Evolutionary conservation across 2,329 filamentous ascomycete species (phyloP), one percentile per base, ranked within the genome.

Genomic region (Cercospora sp.): DNA sequence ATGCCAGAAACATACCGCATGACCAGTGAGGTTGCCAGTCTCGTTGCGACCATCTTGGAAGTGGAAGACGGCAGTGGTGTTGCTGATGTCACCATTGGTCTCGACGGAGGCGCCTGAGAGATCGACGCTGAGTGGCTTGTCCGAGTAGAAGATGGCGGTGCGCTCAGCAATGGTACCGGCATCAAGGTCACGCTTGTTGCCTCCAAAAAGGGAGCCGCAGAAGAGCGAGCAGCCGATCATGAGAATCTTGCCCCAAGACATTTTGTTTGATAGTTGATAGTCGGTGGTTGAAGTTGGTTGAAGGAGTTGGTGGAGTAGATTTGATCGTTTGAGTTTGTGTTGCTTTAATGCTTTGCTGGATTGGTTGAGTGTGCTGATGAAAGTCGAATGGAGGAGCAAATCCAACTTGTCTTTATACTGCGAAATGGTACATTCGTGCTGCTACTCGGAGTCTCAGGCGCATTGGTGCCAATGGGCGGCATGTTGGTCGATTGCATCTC

Each of bases 81-180:
- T 60, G 58, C 12, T 40, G 13, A 40, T 40, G 18, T 36, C 30
- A 26, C 58, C 58, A n/a, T 60, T 60, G 31, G 58, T 60, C 2
- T 60, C 31, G 9, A 60, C 18, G 18, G 31, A 26, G 6, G 31
- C 20, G 5, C 58, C 58, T 9, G 58, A 20, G n/a, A 60, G 36
- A 40, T 60, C 36, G 3, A 60, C 31, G 18, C 31, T 36, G 31
- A 26, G 31, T 26, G 58, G 30, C 20, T 26, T 40, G 13, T 60
- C 58, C 16, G 58, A 60, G 33, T 60, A 40, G 58, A 60, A 36
- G 28, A 60, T 60, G 5, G 58, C 58, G 1, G 23, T 36, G 58
- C 58, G 58, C 31, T 60, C 31, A 23, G 28, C 31, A 53, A 53
- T 53, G 48, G 12, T 53, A 23, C 48, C 48, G 6, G 18, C 23